Conservation (phyloP, 805 yeast genomes). For the Lachancea fermentati region DNA sequence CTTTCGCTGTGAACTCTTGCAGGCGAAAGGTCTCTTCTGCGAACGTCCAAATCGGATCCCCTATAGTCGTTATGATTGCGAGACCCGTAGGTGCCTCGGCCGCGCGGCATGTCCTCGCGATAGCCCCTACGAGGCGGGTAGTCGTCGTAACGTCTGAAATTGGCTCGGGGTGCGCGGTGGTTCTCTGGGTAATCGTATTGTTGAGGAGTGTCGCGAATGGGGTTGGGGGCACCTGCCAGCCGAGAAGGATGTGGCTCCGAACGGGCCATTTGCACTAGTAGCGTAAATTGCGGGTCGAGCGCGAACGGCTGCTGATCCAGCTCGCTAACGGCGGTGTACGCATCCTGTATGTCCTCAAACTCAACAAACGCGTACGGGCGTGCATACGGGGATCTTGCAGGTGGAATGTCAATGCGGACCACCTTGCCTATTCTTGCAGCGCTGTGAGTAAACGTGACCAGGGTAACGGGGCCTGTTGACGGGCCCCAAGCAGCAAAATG, state of each 20-base stretch:
- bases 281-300: constrained; percentile 35
- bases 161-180: constrained; percentile 2
- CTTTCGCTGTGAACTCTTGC: constrained; percentile 4
- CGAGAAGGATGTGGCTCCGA: constrained; percentile 45
- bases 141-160: constrained; percentile 1
- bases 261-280: constrained; percentile 51
- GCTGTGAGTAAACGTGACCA: too few species aligned
- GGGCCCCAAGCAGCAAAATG: too few species aligned
- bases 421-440: constrained; percentile 44
- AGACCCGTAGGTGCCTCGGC: constrained; percentile 5
- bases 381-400: constrained; percentile 54
- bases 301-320: constrained; percentile 42
- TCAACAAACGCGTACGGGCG: constrained; percentile 62
- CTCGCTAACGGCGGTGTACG: constrained; percentile 46
- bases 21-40: constrained; percentile 8
- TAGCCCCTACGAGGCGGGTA: constrained; percentile 1
- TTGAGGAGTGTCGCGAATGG: neutral
- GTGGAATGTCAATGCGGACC: constrained; percentile 56
- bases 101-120: constrained; percentile 1
- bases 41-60: constrained; percentile 3
- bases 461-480: too few species aligned
- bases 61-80: constrained; percentile 5
- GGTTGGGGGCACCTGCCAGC: constrained; percentile 7
- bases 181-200: neutral
- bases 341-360: constrained; percentile 45